phyloP scores from a whole-genome alignment of 1,139 yeast genomes.

The Kodamaea suecica region DNA sequence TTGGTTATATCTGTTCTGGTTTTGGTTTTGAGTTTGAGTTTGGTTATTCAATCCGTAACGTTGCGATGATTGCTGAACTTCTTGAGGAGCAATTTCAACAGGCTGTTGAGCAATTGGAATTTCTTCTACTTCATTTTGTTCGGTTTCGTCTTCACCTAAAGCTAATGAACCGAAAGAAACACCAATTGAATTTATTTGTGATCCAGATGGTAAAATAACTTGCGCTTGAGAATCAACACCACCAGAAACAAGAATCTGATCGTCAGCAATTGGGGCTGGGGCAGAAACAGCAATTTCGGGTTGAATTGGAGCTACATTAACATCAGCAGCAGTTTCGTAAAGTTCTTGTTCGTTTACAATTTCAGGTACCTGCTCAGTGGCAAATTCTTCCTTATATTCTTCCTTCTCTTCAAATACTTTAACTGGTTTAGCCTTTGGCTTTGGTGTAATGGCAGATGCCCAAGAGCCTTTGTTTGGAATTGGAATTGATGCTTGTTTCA shows the following conservation, averaged over 20 bases:
- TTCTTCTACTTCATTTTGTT: conserved; percentile 16
- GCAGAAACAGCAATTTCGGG: conserved; percentile 1
- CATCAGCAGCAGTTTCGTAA: conserved; percentile 14
- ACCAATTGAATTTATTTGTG: conserved; percentile 56
- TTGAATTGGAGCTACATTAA: conserved; percentile 12
- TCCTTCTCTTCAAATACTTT: conserved; percentile 16
- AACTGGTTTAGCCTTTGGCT: conserved; percentile 35
- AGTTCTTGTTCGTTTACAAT: conserved; percentile 9
- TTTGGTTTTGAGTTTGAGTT: conserved; percentile 9
- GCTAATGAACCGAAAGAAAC: conserved; percentile 69
- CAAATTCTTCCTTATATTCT: conserved; percentile 7
- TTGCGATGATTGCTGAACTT: conserved; percentile 14
- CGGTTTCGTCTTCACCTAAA: conserved; percentile 43
- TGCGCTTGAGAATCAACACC: conserved; percentile 38
- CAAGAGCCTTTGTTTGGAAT: conserved; percentile 43
- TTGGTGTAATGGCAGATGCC: conserved; percentile 62
- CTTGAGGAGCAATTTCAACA: not conserved
- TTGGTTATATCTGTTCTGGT: conserved; percentile 14
- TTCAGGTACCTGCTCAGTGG: conserved; percentile 10
- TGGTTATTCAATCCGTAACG: conserved; percentile 18
- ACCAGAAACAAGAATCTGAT: conserved; percentile 14
- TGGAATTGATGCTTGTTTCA: conserved; percentile 31
- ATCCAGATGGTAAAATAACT: conserved; percentile 61
- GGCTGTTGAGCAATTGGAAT: conserved; percentile 3
- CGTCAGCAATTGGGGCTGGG: conserved; percentile 14